Evolutionary conservation across 306 rosid genomes (phyloP).

Genomic region (Vigna hirtella): DNA sequence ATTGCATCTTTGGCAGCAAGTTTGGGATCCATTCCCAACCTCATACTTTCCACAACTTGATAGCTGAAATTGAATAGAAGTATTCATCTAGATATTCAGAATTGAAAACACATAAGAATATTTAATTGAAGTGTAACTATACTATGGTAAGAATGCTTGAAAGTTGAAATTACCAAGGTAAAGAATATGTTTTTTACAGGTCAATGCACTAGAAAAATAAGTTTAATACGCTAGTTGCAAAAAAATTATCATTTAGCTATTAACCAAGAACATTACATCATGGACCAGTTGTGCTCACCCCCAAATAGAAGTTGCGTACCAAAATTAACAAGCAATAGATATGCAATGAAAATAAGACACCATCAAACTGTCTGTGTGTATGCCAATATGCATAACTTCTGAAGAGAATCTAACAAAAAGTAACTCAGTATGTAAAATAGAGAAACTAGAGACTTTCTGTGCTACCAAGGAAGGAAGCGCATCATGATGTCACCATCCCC

Average conservation of each 20-base stretch:
- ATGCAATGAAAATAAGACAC: not conserved
- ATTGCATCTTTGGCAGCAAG: slow-evolving; percentile 84
- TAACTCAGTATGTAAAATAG: slow-evolving; percentile 24
- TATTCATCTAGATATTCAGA: slow-evolving; percentile 20
- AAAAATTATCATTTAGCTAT: slow-evolving; percentile 6
- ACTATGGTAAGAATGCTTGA: slow-evolving; percentile 2
- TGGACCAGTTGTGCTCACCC: slow-evolving; percentile 5
- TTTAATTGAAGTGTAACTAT: not conserved
- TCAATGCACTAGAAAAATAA: not conserved
- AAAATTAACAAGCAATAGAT: slow-evolving; percentile 23
- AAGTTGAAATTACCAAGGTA: not conserved
- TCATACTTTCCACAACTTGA: slow-evolving; percentile 98
- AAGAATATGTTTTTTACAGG: not conserved
- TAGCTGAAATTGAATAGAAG: slow-evolving; percentile 63
- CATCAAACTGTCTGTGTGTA: not conserved
- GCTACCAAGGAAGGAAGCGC: slow-evolving; percentile 96
- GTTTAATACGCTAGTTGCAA: slow-evolving; percentile 21
- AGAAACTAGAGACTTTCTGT: slow-evolving; percentile 10
- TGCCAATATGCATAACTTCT: not conserved
- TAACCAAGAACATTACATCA: slow-evolving; percentile 15
- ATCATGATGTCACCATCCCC: slow-evolving; percentile 96
- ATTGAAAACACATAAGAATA: slow-evolving; percentile 1
- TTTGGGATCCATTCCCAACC: slow-evolving; percentile 88
- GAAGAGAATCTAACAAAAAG: slow-evolving; percentile 21
- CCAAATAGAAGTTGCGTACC: not conserved